Conservation (phyloP, 257 asterid genomes). For the Jaltomata sinuosa region DNA sequence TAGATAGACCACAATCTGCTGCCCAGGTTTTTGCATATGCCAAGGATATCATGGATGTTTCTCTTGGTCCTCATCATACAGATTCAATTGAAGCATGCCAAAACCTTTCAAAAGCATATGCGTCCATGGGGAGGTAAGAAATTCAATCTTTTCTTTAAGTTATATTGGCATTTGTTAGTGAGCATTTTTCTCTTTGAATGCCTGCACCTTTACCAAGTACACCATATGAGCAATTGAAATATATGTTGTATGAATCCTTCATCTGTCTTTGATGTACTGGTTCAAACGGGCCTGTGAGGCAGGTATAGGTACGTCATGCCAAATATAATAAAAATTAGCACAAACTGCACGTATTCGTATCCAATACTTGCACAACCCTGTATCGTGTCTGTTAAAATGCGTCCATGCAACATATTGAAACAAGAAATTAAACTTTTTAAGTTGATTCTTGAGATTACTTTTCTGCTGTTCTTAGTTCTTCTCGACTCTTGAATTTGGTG, state of each 20-base stretch:
- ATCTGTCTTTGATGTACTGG: neutral
- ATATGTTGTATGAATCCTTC: neutral
- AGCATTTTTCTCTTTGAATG: neutral
- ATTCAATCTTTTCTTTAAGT: neutral
- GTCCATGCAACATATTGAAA: neutral
- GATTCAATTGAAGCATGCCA: slow-evolving; percentile 79
- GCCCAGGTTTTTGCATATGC: slow-evolving; percentile 88
- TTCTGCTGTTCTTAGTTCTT: neutral
- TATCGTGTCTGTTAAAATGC: neutral
- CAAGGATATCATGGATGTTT: slow-evolving; percentile 81
- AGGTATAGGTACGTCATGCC: neutral
- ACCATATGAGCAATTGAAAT: neutral
- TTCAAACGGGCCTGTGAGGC: neutral
- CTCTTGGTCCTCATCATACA: slow-evolving; percentile 85
- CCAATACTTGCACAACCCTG: neutral
- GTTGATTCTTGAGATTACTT: neutral
- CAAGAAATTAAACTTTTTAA: neutral
- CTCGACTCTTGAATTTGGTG: neutral
- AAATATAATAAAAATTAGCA: neutral
- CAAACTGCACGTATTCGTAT: neutral
- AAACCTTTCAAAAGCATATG: slow-evolving; percentile 93
- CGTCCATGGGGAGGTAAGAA: slow-evolving; percentile 71
- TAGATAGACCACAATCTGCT: slow-evolving; percentile 87
- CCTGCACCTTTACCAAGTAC: neutral
- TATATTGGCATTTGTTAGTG: neutral